Conservation (phyloP, 257 asterid species). For the Solanum gandarillasii region DNA sequence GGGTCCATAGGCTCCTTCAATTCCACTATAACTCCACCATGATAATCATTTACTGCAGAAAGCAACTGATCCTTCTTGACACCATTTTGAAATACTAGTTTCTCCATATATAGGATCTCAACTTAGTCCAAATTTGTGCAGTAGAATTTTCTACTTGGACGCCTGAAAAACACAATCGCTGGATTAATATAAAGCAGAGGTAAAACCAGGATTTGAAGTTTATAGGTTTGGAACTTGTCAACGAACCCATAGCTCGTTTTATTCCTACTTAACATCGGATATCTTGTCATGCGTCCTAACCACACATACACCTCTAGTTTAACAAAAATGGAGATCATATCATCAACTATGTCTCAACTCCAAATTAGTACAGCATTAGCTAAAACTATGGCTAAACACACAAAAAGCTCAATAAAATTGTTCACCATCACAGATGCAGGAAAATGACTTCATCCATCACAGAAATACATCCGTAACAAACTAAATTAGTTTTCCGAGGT, state of each 20-base stretch:
- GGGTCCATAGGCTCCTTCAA: slow-evolving; percentile 51
- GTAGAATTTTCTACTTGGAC: not conserved
- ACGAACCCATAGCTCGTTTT: not conserved
- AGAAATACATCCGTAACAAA: not conserved
- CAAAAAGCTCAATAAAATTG: not conserved
- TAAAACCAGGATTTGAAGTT: not conserved
- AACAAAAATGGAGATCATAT: not conserved
- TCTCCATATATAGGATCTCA: slow-evolving; percentile 27
- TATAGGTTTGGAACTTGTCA: not conserved
- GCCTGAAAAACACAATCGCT: not conserved
- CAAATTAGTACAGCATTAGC: not conserved
- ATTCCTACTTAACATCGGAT: not conserved
- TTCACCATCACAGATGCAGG: not conserved
- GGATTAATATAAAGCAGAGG: not conserved
- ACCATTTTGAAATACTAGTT: slow-evolving; percentile 19
- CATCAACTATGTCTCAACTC: not conserved
- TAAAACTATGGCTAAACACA: not conserved
- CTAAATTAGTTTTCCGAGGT: not conserved
- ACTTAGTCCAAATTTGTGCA: not conserved
- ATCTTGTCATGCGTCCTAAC: not conserved
- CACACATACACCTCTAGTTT: not conserved
- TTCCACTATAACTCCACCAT: slow-evolving; percentile 59
- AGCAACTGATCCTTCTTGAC: slow-evolving; percentile 22
- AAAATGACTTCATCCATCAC: not conserved
- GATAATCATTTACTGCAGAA: slow-evolving; percentile 43